Conservation (phyloP, 2,329 filamentous ascomycete species). For the Apiospora sp. region DNA sequence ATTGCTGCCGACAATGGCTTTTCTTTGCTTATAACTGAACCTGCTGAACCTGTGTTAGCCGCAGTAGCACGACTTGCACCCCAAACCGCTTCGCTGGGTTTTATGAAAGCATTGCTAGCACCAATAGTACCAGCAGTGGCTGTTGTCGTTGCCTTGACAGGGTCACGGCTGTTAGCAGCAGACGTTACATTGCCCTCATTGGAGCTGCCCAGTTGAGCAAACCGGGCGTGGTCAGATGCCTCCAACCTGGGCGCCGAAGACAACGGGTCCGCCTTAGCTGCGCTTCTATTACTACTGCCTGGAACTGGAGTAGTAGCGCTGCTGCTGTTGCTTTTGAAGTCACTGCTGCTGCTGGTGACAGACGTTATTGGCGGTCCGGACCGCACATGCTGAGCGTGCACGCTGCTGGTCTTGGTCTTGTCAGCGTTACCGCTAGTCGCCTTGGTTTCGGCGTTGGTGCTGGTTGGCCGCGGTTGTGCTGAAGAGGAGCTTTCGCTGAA, state of each 20-base stretch:
- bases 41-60: neutral
- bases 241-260: neutral
- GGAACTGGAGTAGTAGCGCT: slow-evolving; percentile 27
- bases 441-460: slow-evolving; percentile 33
- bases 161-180: slow-evolving; percentile 5
- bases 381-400: slow-evolving; percentile 31
- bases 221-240: slow-evolving; percentile 7
- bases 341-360: slow-evolving; percentile 34
- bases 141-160: neutral
- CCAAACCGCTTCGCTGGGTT: neutral
- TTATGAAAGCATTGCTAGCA: neutral
- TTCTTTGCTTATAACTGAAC: neutral
- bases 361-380: slow-evolving; percentile 38
- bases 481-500: slow-evolving; percentile 41
- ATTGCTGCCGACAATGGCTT: neutral
- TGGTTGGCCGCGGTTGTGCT: slow-evolving; percentile 27
- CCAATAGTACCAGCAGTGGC: neutral
- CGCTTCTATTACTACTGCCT: slow-evolving; percentile 27
- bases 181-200: slow-evolving; percentile 9
- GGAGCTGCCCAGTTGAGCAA: slow-evolving; percentile 17
- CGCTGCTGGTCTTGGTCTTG: slow-evolving; percentile 37
- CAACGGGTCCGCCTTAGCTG: slow-evolving; percentile 16
- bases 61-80: neutral
- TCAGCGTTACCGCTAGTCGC: slow-evolving; percentile 53
- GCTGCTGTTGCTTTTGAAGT: slow-evolving; percentile 36